Evolutionary conservation across 2,329 filamentous ascomycete genomes (phyloP).

Genomic region (Claviceps digitariae): DNA sequence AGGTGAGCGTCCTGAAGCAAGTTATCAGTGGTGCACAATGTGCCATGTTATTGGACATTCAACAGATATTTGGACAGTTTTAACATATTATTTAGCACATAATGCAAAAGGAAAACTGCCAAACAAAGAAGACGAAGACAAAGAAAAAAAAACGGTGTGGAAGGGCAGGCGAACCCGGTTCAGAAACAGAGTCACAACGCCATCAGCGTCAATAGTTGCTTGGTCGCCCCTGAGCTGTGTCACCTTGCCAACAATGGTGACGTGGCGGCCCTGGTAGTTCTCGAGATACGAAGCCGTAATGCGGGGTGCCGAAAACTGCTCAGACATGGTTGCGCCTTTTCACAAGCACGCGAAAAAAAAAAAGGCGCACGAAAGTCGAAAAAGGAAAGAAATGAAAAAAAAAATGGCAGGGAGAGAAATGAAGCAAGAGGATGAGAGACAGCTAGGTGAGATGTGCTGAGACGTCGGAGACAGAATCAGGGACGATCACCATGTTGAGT

Average conservation of each 20-base stretch:
- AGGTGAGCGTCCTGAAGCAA: slow-evolving; percentile 53
- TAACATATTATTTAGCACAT: too few species aligned
- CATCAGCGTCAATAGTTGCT: slow-evolving; percentile 68
- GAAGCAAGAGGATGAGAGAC: too few species aligned
- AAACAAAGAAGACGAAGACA: too few species aligned
- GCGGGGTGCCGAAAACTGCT: slow-evolving; percentile 61
- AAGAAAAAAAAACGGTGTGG: neutral
- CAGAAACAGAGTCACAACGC: slow-evolving; percentile 59
- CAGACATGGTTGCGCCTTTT: slow-evolving; percentile 36
- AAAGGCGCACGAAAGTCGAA: neutral
- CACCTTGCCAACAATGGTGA: slow-evolving; percentile 79
- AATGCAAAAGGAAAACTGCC: too few species aligned
- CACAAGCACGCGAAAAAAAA: neutral
- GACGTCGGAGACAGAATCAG: neutral
- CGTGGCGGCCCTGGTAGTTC: slow-evolving; percentile 57
- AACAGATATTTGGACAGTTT: too few species aligned
- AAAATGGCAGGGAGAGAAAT: neutral
- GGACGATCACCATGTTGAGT: neutral
- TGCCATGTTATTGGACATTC: neutral
- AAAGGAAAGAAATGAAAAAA: neutral
- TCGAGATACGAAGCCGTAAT: slow-evolving; percentile 71
- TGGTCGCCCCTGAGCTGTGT: slow-evolving; percentile 67
- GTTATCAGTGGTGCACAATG: neutral
- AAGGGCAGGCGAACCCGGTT: slow-evolving; percentile 44
- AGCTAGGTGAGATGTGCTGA: neutral